Percentiles rank a stretch among this genome's conserved stretches.
These are phyloP conservation scores for Globisporangium cederbergense DNA, from an alignment of 352 stramenopile species.

Conservation along the genomic window DNA sequence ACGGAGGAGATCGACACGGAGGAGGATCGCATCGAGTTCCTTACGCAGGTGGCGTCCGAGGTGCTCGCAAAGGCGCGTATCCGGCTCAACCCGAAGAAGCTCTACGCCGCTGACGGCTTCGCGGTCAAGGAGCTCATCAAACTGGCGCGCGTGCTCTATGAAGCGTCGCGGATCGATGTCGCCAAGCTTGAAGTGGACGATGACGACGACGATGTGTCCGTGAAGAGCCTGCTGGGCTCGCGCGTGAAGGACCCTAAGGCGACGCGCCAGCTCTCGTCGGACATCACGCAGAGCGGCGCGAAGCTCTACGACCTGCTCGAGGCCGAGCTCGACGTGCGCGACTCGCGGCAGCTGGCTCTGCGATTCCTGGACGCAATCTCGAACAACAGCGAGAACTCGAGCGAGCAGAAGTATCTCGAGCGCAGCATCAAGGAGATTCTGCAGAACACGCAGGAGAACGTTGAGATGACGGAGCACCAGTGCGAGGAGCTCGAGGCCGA, in stretches of 20 bases:
- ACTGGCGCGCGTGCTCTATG: constrained; percentile 91
- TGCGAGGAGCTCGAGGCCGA: constrained; percentile 90
- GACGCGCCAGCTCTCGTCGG: constrained; percentile 86
- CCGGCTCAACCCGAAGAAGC: constrained; percentile 91
- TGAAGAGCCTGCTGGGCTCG: constrained; percentile 69
- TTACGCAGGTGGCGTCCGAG: constrained; percentile 81
- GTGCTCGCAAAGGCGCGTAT: constrained; percentile 90
- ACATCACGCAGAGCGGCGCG: constrained; percentile 93
- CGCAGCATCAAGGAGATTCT: constrained; percentile 78
- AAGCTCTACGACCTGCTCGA: constrained; percentile 92
- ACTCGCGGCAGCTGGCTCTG: constrained; percentile 79
- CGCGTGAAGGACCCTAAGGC: constrained; percentile 88
- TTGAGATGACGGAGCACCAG: constrained; percentile 85
- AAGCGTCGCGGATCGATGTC: constrained; percentile 76
- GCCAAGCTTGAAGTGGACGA: constrained; percentile 55
- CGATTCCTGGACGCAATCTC: constrained; percentile 91
- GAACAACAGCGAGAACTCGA: constrained; percentile 78
- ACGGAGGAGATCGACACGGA: constrained; percentile 94
- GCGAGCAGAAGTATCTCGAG: constrained; percentile 88
- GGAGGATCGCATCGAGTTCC: constrained; percentile 93
- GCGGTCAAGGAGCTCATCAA: constrained; percentile 95
- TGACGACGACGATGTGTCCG: constrained; percentile 66
- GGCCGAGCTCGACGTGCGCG: constrained; percentile 87
- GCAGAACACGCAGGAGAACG: constrained; percentile 74
- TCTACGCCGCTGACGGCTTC: constrained; percentile 95